Evolutionary conservation across 2,329 filamentous ascomycete genomes (phyloP).

Genomic region (Didymosphaeria variabile): DNA sequence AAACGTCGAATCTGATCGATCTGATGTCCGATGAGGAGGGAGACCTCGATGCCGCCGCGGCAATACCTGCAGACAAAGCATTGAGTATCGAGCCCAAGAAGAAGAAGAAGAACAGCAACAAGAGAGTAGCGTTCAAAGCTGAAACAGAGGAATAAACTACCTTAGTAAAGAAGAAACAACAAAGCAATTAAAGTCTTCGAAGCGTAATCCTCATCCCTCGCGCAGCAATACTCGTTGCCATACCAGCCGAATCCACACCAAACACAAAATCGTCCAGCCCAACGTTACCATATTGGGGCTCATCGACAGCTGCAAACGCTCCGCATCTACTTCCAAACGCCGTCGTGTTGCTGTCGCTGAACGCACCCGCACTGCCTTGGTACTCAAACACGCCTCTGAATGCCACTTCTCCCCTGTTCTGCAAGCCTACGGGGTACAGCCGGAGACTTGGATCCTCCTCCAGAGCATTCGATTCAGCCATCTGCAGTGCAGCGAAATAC

Average conservation of each 20-base stretch:
- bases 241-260: not conserved
- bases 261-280: constrained; percentile 8
- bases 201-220: not conserved
- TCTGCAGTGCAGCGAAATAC: not conserved
- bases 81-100: not conserved
- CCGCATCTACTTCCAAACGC: not conserved
- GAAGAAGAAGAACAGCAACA: not conserved
- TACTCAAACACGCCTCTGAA: constrained; percentile 3
- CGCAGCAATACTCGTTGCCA: not conserved
- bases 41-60: constrained; percentile 2
- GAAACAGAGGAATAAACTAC: not conserved
- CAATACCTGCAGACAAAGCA: not conserved
- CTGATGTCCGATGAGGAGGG: constrained; percentile 10
- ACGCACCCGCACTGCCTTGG: not conserved
- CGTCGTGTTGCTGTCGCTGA: not conserved
- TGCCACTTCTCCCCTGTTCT: not conserved
- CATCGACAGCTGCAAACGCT: not conserved
- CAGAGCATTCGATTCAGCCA: not conserved
- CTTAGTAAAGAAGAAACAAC: not conserved
- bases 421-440: not conserved
- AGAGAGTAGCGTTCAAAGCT: constrained; percentile 5
- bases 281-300: constrained; percentile 2
- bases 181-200: not conserved
- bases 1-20: constrained; percentile 3
- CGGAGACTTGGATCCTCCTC: not conserved